These are phyloP conservation scores for Solanum paucissectum DNA, from an alignment of 257 asterid species.

Conservation along the genomic window DNA sequence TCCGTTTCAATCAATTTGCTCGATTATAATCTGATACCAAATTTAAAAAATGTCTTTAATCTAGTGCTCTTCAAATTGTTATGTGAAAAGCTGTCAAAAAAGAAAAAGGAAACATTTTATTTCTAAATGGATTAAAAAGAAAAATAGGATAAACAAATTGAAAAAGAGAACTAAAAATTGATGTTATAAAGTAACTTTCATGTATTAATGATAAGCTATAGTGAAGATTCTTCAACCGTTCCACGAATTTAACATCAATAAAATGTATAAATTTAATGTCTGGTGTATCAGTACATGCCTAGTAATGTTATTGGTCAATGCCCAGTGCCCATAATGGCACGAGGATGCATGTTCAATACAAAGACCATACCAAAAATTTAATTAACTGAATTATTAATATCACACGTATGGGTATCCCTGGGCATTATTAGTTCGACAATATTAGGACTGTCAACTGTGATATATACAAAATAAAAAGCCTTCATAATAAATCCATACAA, in stretches of 20 bases:
- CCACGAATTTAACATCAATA: background rate
- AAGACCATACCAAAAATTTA: background rate
- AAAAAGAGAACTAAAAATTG: background rate
- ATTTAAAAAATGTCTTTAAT: background rate
- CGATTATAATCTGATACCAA: background rate
- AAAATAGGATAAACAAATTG: no score
- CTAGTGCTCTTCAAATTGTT: fast-evolving
- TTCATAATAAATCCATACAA: background rate
- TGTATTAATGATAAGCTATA: background rate
- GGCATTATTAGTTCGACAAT: background rate
- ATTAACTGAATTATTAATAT: background rate
- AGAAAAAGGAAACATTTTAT: fast-evolving
- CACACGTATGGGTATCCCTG: background rate
- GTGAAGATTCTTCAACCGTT: background rate
- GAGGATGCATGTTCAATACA: background rate
- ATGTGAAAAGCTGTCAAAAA: no score
- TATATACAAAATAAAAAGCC: background rate
- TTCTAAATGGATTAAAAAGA: fast-evolving
- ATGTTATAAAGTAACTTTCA: background rate
- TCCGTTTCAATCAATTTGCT: fast-evolving
- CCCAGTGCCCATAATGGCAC: background rate
- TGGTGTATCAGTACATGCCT: background rate
- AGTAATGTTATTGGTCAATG: background rate
- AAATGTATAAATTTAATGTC: background rate
- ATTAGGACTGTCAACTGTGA: background rate